A percentile compares a stretch with the other conserved stretches of the same genome.
Conservation (phyloP, 768 basidiomycete genomes). For the Suillus subalutaceus region DNA sequence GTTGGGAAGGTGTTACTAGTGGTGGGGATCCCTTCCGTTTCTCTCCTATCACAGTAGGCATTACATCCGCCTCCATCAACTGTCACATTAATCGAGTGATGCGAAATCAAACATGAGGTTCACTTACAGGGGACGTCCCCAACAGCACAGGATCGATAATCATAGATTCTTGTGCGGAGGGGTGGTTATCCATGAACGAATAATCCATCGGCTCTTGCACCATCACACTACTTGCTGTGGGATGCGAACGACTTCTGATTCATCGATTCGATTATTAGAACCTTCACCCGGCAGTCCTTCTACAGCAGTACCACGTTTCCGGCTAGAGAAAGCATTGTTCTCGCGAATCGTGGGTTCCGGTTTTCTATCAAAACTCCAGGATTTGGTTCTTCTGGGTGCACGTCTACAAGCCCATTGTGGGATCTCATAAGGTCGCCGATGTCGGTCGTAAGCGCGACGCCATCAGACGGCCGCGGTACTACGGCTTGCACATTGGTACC, state of each 20-base stretch:
- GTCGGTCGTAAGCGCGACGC: neutral
- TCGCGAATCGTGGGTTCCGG: constrained; percentile 10
- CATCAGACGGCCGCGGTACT: neutral
- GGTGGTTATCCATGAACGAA: neutral
- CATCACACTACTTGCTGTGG: neutral
- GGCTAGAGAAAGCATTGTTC: no score
- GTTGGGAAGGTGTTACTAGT: constrained; percentile 21
- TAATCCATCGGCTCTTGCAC: neutral
- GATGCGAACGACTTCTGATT: neutral
- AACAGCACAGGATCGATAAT: neutral
- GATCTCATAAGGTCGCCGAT: neutral
- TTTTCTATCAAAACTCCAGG: neutral
- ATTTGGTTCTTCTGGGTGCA: neutral
- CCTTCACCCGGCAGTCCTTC: neutral
- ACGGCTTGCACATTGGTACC: neutral
- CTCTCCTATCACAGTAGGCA: constrained; percentile 2
- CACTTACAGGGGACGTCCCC: neutral
- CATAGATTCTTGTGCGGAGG: neutral
- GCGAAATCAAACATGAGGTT: neutral
- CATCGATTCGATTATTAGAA: neutral
- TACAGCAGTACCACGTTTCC: neutral
- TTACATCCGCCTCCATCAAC: neutral
- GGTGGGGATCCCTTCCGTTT: constrained; percentile 19
- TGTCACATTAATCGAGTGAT: neutral
- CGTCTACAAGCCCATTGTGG: neutral